Evolutionary conservation across 176 grass and related monocot genomes (phyloP), one percentile per base, ranked within the genome.

Genomic region (Poa annua): DNA sequence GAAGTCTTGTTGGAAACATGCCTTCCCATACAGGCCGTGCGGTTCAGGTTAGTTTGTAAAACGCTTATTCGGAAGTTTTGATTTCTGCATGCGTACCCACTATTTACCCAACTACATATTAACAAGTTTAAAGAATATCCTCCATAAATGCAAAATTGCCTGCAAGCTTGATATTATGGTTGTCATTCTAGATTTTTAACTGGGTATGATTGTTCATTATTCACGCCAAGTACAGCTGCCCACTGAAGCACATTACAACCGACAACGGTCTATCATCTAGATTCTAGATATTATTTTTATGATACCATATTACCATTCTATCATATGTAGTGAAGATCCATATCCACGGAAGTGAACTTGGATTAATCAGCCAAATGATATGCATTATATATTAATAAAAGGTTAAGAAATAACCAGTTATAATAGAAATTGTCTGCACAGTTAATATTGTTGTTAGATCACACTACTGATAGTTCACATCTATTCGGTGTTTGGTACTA

Each of bases 1-100:
- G 84, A 70, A 89, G 72, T 85, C 34, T 89, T 74, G 71, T 83
- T 15, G 81, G 92, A 76, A 89, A 88, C 66, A 41, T 74, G n/a
- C 66, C 68, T 22, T 79, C 84, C 60, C 85, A 47, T 79, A 62
- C 74, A 66, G 75, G 39, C 4, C 89, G 49, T 83, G 69, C 55
- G 83, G 74, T 77, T 59, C 89, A 91, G 87, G 89, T 88, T 72
- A 80, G 81, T 63, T 82, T 79, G n/a, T 82, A 14, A 59, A 53
- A 57, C 83, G 69, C 29, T 75, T 10, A 69, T 52, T 85, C 26
- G 34, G 38, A 68, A 67, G 21, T 25, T 25, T 62, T 61, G 36
- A 80, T 76, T 84, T 75, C 29, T 75, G 21, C 3, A 6, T 11
- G 1, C 39, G 45, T 86, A 25, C 45, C 69, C 6, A 48, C 41